Evolutionary conservation across 192 early-diverging fungal genomes (phyloP), one percentile per base, ranked within the genome.

Genomic region (Jimgerdemannia flammicorona): DNA sequence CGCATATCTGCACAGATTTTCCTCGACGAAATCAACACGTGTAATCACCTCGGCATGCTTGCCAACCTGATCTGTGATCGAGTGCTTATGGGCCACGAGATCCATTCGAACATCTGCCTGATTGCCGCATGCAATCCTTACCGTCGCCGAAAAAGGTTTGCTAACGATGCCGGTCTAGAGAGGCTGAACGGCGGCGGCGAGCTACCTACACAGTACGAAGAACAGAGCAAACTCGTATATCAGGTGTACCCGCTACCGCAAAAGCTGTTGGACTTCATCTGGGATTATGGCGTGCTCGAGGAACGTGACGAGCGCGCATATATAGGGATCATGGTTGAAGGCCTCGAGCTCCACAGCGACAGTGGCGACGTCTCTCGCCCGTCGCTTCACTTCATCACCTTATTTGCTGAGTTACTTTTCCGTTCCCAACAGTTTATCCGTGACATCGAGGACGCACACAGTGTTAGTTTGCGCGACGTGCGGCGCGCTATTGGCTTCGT

Each of bases 71-170:
- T 74, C 41, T 40, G 66, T 71, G 66, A 74, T 4, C 41, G 66
- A 70, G 42, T 49, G 29, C 40, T 74, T 40, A 11, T 18, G 18
- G 74, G 74, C 42, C 67, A 43, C 6, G 6, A 11, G 59, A 74
- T 74, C 29, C 74, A 74, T 74, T 29, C 19, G 9, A 74, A 74
- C 63, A 74, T 74, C 69, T 20, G 74, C 18, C 29, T 74, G 18
- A 49, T 74, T 70, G 67, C 74, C 42, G 74, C 74, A 11, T 74
- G 74, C 43, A 74, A 74, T 74, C 74, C 74, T 70, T 74, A 74
- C 54, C 74, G 67, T 49, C 19, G 67, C 7, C 14, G 74, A 20
- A 69, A 39, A 71, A 68, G 63, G 18, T 19, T n/a, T 40, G 63
- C 43, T 59, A 73, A 11, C n/a, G 54, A 69, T n/a, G 74, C 49